Conservation (phyloP, 1,284 basidiomycete species). For the Cryptococcus sp. region DNA sequence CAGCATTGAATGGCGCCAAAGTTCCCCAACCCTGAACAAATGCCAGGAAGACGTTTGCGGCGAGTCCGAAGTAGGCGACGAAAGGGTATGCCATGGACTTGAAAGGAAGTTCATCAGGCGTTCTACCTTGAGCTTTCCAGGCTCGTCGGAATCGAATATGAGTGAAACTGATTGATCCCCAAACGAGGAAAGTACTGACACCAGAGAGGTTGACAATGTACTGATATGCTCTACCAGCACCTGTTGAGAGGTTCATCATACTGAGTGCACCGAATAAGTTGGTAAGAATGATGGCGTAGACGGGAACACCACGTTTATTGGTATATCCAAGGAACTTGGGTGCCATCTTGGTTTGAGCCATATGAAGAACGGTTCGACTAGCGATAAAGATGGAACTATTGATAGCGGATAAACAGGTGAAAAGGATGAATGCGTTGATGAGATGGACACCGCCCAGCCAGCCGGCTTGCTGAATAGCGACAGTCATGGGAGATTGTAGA, state of each 20-base stretch:
- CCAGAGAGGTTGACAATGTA: slow-evolving; percentile 30
- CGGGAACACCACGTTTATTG: slow-evolving; percentile 47
- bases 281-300: slow-evolving; percentile 39
- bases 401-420: slow-evolving; percentile 41
- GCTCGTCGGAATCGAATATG: slow-evolving; percentile 50
- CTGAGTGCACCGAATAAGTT: slow-evolving; percentile 44
- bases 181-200: slow-evolving; percentile 25
- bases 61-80: slow-evolving; percentile 20
- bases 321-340: slow-evolving; percentile 43
- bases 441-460: slow-evolving; percentile 3
- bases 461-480: slow-evolving; percentile 5
- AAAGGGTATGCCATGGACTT: slow-evolving; percentile 15
- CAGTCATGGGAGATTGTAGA: slow-evolving; percentile 1
- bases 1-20: slow-evolving; percentile 13
- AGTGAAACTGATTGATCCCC: slow-evolving; percentile 23
- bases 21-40: slow-evolving; percentile 7
- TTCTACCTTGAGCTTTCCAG: slow-evolving; percentile 35
- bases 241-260: slow-evolving; percentile 36
- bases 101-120: background rate
- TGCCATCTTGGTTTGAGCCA: slow-evolving; percentile 39
- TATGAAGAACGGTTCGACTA: slow-evolving; percentile 30
- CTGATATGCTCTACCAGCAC: slow-evolving; percentile 29
- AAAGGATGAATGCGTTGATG: slow-evolving; percentile 4
- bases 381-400: slow-evolving; percentile 45
- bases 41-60: slow-evolving; percentile 18